Conservation (phyloP, 192 early-diverging fungal genomes). For the Coemansia sp. region DNA sequence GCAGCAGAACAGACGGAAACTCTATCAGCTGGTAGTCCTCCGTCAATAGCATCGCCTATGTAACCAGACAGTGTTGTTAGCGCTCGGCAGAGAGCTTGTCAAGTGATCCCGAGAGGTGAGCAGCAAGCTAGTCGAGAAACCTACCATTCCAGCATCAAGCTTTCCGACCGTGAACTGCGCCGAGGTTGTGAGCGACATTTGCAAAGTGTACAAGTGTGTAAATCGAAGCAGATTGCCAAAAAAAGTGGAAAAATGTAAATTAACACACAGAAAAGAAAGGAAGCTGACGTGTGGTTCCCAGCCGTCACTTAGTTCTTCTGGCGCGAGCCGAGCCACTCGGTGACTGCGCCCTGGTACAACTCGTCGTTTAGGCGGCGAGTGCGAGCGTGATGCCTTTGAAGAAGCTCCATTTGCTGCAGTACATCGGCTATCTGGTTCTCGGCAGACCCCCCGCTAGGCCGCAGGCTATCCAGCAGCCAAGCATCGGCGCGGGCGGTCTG, state of each 20-base stretch:
- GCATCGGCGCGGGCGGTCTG: slow-evolving; percentile 22
- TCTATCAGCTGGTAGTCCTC: slow-evolving; percentile 98
- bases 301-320: slow-evolving; percentile 16
- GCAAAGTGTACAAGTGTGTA: neutral
- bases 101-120: neutral
- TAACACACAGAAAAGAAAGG: neutral
- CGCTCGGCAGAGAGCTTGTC: neutral
- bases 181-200: slow-evolving; percentile 41
- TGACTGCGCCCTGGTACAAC: slow-evolving; percentile 50
- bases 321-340: slow-evolving; percentile 37
- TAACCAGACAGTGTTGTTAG: neutral
- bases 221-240: slow-evolving; percentile 8
- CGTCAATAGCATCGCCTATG: slow-evolving; percentile 81
- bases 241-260: neutral
- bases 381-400: slow-evolving; percentile 41
- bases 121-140: neutral
- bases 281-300: neutral
- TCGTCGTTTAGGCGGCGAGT: slow-evolving; percentile 53
- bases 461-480: slow-evolving; percentile 15
- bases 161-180: slow-evolving; percentile 85
- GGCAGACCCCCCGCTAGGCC: slow-evolving; percentile 13
- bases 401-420: slow-evolving; percentile 33
- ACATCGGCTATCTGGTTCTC: slow-evolving; percentile 35
- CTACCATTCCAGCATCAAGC: slow-evolving; percentile 89
- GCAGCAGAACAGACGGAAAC: slow-evolving; percentile 94